phyloP scores from a whole-genome alignment of 257 asterid species.

The Craterostigma plantagineum region DNA sequence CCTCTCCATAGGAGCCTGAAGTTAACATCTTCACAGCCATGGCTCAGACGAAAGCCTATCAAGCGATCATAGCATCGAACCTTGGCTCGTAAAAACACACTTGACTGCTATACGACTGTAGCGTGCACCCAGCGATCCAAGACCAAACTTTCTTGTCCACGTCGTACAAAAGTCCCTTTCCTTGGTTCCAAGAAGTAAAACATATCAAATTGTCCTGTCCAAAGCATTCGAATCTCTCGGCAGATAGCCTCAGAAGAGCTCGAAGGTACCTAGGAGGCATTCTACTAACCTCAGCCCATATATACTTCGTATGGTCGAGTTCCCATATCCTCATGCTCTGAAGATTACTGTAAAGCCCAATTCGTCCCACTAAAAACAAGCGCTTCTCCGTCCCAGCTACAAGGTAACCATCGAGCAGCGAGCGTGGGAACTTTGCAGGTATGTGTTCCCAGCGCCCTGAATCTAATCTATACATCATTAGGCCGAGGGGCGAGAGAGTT shows the following conservation, averaged over 20 bases:
- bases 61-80: slow-evolving; percentile 61
- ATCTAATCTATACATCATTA: slow-evolving; percentile 82
- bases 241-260: slow-evolving; percentile 81
- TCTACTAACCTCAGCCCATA: slow-evolving; percentile 84
- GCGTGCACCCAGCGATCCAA: slow-evolving; percentile 92
- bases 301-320: slow-evolving; percentile 61
- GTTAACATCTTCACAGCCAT: too few relatives aligned
- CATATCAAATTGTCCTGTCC: slow-evolving; percentile 92
- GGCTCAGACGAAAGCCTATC: slow-evolving; percentile 9
- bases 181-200: slow-evolving; percentile 97
- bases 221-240: slow-evolving; percentile 94
- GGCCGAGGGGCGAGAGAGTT: slow-evolving; percentile 87
- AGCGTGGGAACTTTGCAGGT: slow-evolving; percentile 92
- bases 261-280: slow-evolving; percentile 89
- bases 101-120: slow-evolving; percentile 82
- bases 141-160: slow-evolving; percentile 89
- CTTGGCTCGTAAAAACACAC: slow-evolving; percentile 98
- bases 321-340: slow-evolving; percentile 99
- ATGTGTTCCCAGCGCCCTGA: slow-evolving; percentile 91
- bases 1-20: too few relatives aligned
- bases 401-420: slow-evolving; percentile 82
- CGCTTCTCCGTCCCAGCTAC: slow-evolving; percentile 84
- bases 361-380: slow-evolving; percentile 80
- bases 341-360: slow-evolving; percentile 75
- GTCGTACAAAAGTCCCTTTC: slow-evolving; percentile 81